Percentiles rank a stretch among this genome's conserved stretches.
These are phyloP conservation scores for Lepraria neglecta DNA, from an alignment of 495 filamentous ascomycete species.

Conservation along the genomic window DNA sequence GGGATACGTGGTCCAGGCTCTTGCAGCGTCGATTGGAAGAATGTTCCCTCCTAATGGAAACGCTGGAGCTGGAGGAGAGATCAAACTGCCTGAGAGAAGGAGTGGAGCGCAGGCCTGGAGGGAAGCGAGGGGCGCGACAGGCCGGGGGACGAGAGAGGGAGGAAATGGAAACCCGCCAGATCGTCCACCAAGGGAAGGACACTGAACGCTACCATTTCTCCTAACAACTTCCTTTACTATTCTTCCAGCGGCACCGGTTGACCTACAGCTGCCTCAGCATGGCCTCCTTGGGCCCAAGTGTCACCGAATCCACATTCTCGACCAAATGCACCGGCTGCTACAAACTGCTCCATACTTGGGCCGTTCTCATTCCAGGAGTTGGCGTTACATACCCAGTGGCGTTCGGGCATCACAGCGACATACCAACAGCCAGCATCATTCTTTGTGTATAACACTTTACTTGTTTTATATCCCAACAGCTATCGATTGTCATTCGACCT, in stretches of 20 bases:
- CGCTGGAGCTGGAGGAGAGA: slow-evolving; percentile 15
- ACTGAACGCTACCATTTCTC: background rate
- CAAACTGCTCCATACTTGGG: background rate
- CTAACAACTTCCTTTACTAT: background rate
- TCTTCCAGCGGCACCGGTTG: no score
- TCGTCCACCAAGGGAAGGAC: slow-evolving; percentile 15
- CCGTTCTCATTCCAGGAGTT: background rate
- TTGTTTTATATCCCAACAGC: background rate
- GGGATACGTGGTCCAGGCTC: slow-evolving; percentile 62
- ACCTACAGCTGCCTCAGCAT: no score
- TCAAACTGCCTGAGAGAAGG: slow-evolving; percentile 22
- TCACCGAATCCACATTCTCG: background rate
- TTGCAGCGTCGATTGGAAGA: slow-evolving; percentile 56
- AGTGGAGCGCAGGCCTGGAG: slow-evolving; percentile 25
- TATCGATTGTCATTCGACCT: background rate
- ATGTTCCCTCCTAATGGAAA: slow-evolving; percentile 37
- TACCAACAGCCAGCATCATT: background rate
- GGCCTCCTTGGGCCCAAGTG: no score
- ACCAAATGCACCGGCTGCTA: background rate
- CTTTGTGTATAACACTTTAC: background rate
- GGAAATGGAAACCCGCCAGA: slow-evolving; percentile 1
- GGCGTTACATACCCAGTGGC: background rate
- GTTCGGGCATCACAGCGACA: background rate
- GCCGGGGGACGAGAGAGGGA: background rate
- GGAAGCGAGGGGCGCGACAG: slow-evolving; percentile 22